phyloP scores from a whole-genome alignment of 1,284 basidiomycete species.

The Trichosporon ovoides region DNA sequence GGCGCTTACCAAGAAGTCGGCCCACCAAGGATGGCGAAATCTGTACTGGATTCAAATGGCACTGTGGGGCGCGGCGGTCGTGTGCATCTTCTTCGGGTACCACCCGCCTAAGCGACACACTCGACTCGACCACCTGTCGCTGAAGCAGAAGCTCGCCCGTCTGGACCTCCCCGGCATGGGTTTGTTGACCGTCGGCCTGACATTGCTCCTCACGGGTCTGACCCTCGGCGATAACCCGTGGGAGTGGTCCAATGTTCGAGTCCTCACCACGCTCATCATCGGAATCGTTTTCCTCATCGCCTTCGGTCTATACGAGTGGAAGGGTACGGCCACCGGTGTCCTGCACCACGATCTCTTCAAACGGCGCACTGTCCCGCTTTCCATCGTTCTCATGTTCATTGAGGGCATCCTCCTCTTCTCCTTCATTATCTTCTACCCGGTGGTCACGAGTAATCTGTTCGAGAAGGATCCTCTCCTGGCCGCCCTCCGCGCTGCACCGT shows the following conservation, averaged over 20 bases:
- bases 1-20: not conserved
- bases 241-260: conserved; percentile 10
- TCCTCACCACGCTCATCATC: conserved; percentile 7
- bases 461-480: conserved; percentile 13
- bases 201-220: conserved; percentile 6
- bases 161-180: conserved; percentile 11
- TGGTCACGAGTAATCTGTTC: conserved; percentile 13
- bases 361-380: conserved; percentile 15
- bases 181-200: conserved; percentile 3
- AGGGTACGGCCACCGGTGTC: conserved; percentile 11
- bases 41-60: conserved; percentile 17
- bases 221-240: conserved; percentile 13
- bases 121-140: conserved; percentile 7
- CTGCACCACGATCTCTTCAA: conserved; percentile 23
- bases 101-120: conserved; percentile 18
- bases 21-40: conserved; percentile 9
- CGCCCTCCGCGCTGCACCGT: conserved; percentile 3
- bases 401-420: conserved; percentile 21
- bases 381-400: conserved; percentile 17
- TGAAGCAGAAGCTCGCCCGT: conserved; percentile 6
- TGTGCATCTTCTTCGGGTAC: conserved; percentile 9
- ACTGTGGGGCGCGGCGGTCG: conserved; percentile 6
- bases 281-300: conserved; percentile 6
- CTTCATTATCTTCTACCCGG: conserved; percentile 19
- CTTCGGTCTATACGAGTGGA: conserved; percentile 14